These are phyloP conservation scores for Medicago lupulina DNA, from an alignment of 306 rosid species.

Conservation along the genomic window DNA sequence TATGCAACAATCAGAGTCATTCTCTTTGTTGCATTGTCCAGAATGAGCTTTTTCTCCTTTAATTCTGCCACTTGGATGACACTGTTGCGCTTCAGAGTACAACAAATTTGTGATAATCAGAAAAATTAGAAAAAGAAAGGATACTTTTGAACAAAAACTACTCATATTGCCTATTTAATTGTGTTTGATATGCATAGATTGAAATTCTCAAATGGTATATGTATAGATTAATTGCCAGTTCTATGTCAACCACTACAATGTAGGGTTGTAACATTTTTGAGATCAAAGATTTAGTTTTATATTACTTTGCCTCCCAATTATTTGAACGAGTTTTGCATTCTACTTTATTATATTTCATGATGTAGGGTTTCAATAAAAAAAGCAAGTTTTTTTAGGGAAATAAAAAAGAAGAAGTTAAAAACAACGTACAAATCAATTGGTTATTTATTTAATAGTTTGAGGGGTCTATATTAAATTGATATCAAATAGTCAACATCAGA, in stretches of 20 bases:
- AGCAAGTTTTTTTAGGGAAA: too few relatives aligned
- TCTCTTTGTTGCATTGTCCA: too few relatives aligned
- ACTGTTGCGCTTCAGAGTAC: too few relatives aligned
- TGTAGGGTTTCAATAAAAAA: neutral
- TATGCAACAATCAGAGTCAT: too few relatives aligned
- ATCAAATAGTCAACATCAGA: too few relatives aligned
- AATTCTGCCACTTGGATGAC: too few relatives aligned
- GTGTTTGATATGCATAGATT: neutral
- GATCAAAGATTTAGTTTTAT: too few relatives aligned
- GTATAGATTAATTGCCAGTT: conserved; percentile 1
- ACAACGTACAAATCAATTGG: neutral
- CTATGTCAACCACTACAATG: neutral
- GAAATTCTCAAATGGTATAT: conserved; percentile 5
- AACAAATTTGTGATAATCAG: neutral
- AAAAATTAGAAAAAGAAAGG: neutral
- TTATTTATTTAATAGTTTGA: neutral
- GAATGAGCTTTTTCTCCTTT: too few relatives aligned
- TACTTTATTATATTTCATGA: neutral
- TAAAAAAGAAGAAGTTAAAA: neutral
- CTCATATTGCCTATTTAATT: neutral
- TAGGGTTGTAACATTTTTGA: neutral
- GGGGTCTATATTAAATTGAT: neutral
- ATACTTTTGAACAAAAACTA: conserved; percentile 9
- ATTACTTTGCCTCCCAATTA: too few relatives aligned
- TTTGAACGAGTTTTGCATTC: too few relatives aligned